Evolutionary conservation across 1,139 yeast genomes (phyloP).

Genomic region (Saccharomycopsis crataegensis): DNA sequence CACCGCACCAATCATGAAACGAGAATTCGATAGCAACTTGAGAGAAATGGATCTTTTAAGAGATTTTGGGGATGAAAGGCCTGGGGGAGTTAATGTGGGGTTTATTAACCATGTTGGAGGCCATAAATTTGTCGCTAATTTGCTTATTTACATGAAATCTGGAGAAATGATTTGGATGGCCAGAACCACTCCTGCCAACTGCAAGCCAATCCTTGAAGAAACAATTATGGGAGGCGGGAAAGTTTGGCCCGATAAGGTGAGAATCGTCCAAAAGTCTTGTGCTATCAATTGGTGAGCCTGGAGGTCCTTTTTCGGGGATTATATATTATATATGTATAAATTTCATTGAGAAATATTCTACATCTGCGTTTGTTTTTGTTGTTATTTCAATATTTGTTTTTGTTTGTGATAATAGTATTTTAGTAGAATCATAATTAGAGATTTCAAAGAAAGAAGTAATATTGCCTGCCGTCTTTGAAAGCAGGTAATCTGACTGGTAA

Average conservation of each 20-base stretch:
- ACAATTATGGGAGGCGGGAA: constrained; percentile 57
- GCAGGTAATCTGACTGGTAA: no score
- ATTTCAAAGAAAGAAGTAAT: no score
- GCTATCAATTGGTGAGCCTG: constrained; percentile 45
- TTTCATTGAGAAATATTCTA: no score
- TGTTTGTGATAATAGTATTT: no score
- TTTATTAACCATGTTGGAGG: constrained; percentile 90
- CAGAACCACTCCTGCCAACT: constrained; percentile 71
- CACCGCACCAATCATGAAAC: constrained; percentile 88
- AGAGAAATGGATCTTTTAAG: constrained; percentile 65
- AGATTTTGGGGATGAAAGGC: constrained; percentile 64
- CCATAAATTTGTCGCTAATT: constrained; percentile 89
- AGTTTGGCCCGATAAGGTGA: constrained; percentile 65
- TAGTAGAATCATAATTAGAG: no score
- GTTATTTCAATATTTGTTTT: no score
- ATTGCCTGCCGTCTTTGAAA: no score
- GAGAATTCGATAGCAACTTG: constrained; percentile 65
- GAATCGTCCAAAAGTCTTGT: constrained; percentile 50
- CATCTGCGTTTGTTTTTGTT: no score
- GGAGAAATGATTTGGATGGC: constrained; percentile 89
- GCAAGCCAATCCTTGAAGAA: constrained; percentile 64
- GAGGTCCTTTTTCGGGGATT: no score
- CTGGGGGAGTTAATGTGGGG: constrained; percentile 64
- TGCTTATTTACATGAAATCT: constrained; percentile 60
- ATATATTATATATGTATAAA: neutral